These are phyloP conservation scores for Aspergillus ustus DNA, from an alignment of 2,329 filamentous ascomycete species.

Conservation along the genomic window DNA sequence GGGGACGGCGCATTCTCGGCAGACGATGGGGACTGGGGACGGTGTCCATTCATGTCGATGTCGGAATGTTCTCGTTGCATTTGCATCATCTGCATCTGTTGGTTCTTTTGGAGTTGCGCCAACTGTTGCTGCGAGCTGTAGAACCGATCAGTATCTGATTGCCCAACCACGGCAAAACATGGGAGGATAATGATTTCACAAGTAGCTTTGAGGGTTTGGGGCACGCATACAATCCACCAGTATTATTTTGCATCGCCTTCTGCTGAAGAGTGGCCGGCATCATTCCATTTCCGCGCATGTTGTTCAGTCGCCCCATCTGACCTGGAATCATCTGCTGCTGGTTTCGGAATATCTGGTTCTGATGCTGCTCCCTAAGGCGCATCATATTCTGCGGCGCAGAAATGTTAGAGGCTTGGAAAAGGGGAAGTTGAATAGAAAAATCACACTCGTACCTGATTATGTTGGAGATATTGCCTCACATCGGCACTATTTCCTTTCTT, in stretches of 20 bases:
- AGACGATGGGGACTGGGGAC: constrained; percentile 79
- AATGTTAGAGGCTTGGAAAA: constrained; percentile 23
- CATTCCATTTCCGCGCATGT: constrained; percentile 59
- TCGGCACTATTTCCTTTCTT: constrained; percentile 66
- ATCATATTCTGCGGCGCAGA: constrained; percentile 60
- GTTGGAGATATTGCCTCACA: constrained; percentile 76
- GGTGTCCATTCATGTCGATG: constrained; percentile 81
- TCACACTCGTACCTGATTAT: constrained; percentile 70
- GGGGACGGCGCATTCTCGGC: constrained; percentile 90
- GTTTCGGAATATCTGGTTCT: constrained; percentile 73
- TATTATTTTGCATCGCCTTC: constrained; percentile 76
- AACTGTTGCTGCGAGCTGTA: constrained; percentile 67
- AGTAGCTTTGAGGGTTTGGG: background rate
- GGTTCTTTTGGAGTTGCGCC: constrained; percentile 68
- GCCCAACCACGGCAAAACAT: background rate
- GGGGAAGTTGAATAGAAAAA: constrained; percentile 8
- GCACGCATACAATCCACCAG: constrained; percentile 45
- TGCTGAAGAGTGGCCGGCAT: constrained; percentile 62
- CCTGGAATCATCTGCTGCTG: constrained; percentile 66
- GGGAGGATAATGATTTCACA: background rate
- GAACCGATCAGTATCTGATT: constrained; percentile 27
- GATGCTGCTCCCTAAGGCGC: constrained; percentile 73
- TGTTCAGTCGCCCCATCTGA: constrained; percentile 59
- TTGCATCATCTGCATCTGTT: constrained; percentile 65
- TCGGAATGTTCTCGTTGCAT: constrained; percentile 89